Evolutionary conservation across 2,329 filamentous ascomycete genomes (phyloP).

Genomic region (Colletotrichum higginsianum): DNA sequence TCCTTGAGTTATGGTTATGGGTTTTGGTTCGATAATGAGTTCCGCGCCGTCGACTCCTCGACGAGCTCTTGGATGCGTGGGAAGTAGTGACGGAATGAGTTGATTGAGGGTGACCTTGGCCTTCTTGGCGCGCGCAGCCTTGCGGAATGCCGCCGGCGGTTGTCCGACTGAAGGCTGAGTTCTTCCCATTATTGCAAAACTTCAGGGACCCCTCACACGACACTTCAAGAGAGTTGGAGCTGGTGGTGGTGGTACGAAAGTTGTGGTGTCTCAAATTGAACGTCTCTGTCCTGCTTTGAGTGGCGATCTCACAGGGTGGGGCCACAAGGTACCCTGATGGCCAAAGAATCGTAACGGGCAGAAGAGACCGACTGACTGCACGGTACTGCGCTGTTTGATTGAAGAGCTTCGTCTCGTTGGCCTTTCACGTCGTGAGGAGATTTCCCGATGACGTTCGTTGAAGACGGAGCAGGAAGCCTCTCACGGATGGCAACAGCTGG

Average conservation of each 20-base stretch:
- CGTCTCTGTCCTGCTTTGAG: background rate
- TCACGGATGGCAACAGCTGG: constrained; percentile 10
- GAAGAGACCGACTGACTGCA: too few species aligned
- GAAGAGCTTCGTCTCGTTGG: background rate
- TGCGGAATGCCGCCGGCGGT: constrained; percentile 39
- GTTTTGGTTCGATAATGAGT: constrained; percentile 56
- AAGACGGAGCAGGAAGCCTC: background rate
- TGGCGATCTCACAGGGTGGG: background rate
- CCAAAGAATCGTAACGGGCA: background rate
- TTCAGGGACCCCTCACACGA: background rate
- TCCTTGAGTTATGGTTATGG: background rate
- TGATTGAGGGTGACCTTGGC: constrained; percentile 72
- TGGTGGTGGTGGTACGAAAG: background rate
- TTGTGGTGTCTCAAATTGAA: background rate
- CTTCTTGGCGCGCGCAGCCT: constrained; percentile 64
- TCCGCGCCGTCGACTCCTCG: constrained; percentile 67
- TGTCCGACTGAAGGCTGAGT: constrained; percentile 39
- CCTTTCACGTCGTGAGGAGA: background rate
- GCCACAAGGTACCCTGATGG: constrained; percentile 17
- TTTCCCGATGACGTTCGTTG: constrained; percentile 9
- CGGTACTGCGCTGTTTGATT: background rate
- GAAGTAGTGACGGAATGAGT: constrained; percentile 69
- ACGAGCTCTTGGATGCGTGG: constrained; percentile 68
- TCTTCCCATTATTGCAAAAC: constrained; percentile 24
- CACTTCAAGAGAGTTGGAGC: background rate